These are phyloP conservation scores for Peribolospora kevripleyi DNA, from an alignment of 768 basidiomycete species.

Conservation along the genomic window DNA sequence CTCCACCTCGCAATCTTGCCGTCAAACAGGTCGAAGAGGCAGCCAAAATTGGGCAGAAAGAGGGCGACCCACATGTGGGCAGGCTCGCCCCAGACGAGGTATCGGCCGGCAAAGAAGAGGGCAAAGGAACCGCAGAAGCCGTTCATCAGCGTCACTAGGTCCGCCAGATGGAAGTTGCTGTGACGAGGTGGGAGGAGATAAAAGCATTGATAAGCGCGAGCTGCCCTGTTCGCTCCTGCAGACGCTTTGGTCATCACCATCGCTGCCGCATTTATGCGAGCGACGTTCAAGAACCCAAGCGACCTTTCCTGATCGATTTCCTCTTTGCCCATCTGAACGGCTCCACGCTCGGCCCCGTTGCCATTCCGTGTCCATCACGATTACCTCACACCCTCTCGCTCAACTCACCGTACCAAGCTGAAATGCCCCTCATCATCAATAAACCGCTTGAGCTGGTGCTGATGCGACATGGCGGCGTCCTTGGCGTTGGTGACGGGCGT, in stretches of 20 bases:
- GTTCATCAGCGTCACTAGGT: slow-evolving; percentile 96
- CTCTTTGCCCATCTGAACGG: too few relatives aligned
- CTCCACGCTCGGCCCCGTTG: too few relatives aligned
- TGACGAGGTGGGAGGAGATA: slow-evolving; percentile 9
- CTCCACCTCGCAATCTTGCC: slow-evolving; percentile 96
- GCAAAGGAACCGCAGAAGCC: slow-evolving; percentile 94
- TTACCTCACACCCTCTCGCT: not conserved
- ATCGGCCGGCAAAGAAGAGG: slow-evolving; percentile 75
- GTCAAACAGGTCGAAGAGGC: slow-evolving; percentile 81
- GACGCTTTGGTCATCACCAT: not conserved
- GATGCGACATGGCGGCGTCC: slow-evolving; percentile 16
- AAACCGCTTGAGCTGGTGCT: slow-evolving; percentile 48
- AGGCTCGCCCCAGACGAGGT: slow-evolving; percentile 43
- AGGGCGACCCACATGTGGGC: not conserved
- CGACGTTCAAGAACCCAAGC: not conserved
- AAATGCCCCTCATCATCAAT: slow-evolving; percentile 83
- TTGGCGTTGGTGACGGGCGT: not conserved
- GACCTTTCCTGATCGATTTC: not conserved
- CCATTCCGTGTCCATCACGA: too few relatives aligned
- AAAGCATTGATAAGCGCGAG: slow-evolving; percentile 11
- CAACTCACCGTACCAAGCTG: slow-evolving; percentile 67
- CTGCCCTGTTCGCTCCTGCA: not conserved
- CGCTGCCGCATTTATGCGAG: not conserved
- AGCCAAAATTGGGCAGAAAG: not conserved
- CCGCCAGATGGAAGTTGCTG: slow-evolving; percentile 92